Percentiles rank a stretch among this genome's conserved stretches.
phyloP scores from a whole-genome alignment of 108 stramenopile species.

The Cafeteria roenbergensis region DNA sequence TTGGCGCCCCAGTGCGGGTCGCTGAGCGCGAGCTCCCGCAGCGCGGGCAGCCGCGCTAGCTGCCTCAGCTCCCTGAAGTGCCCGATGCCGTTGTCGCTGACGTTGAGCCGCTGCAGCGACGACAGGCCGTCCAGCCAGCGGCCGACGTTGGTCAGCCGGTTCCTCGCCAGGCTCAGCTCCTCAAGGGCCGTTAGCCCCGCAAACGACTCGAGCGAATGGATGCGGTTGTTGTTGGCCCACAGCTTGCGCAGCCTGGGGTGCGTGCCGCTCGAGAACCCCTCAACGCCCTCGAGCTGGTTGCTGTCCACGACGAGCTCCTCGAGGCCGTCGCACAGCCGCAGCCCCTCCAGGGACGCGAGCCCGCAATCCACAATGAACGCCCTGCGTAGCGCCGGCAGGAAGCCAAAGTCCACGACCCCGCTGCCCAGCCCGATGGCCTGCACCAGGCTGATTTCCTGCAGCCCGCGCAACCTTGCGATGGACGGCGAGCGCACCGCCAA shows the following conservation, averaged over 20 bases:
- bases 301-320: constrained; percentile 13
- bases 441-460: no score
- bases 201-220: constrained; percentile 15
- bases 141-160: constrained; percentile 15
- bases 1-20: constrained; percentile 41
- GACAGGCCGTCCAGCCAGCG: background rate
- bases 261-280: constrained; percentile 6
- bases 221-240: constrained; percentile 33
- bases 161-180: constrained; percentile 26
- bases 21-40: constrained; percentile 11
- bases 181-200: constrained; percentile 19
- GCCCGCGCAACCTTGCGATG: no score
- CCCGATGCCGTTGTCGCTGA: constrained; percentile 33
- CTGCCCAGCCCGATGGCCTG: no score
- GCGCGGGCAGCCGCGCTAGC: constrained; percentile 21
- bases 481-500: no score
- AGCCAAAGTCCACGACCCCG: no score
- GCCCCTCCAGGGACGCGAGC: no score
- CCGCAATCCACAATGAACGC: no score
- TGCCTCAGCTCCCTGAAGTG: constrained; percentile 34
- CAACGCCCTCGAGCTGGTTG: constrained; percentile 18
- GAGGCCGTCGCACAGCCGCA: background rate
- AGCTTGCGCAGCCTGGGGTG: constrained; percentile 19
- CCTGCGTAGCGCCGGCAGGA: no score
- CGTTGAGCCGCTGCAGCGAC: constrained; percentile 22